These are phyloP conservation scores for Phytopythium mirpurense DNA, from an alignment of 352 stramenopile genomes.

Conservation along the genomic window DNA sequence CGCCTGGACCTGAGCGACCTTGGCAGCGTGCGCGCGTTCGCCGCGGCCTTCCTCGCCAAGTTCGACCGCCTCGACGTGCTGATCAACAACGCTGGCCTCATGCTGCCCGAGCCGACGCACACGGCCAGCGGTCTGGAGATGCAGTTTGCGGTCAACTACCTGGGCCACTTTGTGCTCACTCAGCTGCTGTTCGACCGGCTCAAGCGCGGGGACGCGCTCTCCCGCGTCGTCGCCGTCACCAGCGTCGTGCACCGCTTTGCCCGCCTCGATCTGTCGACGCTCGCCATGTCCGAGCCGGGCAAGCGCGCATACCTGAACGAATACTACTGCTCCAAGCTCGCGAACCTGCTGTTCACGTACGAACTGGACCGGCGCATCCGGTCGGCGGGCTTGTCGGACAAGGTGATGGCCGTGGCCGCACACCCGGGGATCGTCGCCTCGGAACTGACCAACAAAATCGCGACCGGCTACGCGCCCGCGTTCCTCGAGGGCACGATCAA, in stretches of 20 bases:
- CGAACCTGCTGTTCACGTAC: slow-evolving; percentile 41
- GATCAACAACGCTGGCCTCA: slow-evolving; percentile 55
- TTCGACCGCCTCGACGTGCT: slow-evolving; percentile 45
- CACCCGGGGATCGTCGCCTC: slow-evolving; percentile 25
- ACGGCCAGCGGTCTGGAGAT: slow-evolving; percentile 40
- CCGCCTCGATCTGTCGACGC: slow-evolving; percentile 19
- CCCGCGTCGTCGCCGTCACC: slow-evolving; percentile 30
- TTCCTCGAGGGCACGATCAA: slow-evolving; percentile 24
- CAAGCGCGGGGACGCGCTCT: slow-evolving; percentile 12
- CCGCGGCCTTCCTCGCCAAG: slow-evolving; percentile 21
- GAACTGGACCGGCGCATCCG: slow-evolving; percentile 31
- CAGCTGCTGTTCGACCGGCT: slow-evolving; percentile 30
- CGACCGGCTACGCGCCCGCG: slow-evolving; percentile 15
- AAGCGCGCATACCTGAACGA: slow-evolving; percentile 24
- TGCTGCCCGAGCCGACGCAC: slow-evolving; percentile 27
- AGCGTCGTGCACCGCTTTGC: slow-evolving; percentile 29
- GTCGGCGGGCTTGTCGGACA: slow-evolving; percentile 11
- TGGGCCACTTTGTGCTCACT: slow-evolving; percentile 58
- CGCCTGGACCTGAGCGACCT: slow-evolving; percentile 40
- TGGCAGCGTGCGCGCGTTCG: slow-evolving; percentile 29
- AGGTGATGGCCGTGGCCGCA: slow-evolving; percentile 27
- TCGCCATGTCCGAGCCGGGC: slow-evolving; percentile 13
- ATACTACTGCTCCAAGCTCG: slow-evolving; percentile 42
- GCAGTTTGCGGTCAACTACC: slow-evolving; percentile 56
- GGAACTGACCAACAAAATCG: slow-evolving; percentile 20